These are phyloP conservation scores for Yamadazyma membranifaciens DNA, from an alignment of 1,139 yeast species.

Conservation along the genomic window DNA sequence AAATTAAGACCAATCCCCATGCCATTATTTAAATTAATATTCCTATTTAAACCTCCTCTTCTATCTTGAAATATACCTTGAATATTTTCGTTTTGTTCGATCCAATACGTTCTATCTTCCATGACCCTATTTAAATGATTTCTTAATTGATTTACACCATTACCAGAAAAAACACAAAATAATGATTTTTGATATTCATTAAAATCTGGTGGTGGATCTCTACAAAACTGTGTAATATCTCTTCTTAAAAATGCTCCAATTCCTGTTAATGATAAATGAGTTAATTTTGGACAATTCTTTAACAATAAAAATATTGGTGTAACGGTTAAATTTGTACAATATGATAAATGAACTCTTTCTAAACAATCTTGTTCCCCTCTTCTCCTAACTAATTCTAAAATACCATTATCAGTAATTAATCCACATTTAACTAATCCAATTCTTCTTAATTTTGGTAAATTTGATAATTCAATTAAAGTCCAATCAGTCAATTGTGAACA, in stretches of 20 bases:
- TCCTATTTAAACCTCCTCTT: slow-evolving; percentile 15
- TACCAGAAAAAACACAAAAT: slow-evolving; percentile 93
- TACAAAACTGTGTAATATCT: slow-evolving; percentile 83
- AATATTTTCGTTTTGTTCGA: slow-evolving; percentile 38
- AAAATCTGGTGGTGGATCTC: slow-evolving; percentile 94
- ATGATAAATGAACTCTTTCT: slow-evolving; percentile 90
- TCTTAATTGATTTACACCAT: slow-evolving; percentile 75
- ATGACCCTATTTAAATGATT: slow-evolving; percentile 52
- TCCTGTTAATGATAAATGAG: slow-evolving; percentile 89
- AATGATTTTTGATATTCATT: slow-evolving; percentile 81
- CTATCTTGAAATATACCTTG: slow-evolving; percentile 34
- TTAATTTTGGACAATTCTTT: slow-evolving; percentile 78
- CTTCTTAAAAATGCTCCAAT: slow-evolving; percentile 82
- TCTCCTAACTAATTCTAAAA: slow-evolving; percentile 71
- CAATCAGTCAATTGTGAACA: slow-evolving; percentile 87
- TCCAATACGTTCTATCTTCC: slow-evolving; percentile 42
- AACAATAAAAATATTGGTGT: slow-evolving; percentile 70
- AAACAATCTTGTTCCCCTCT: slow-evolving; percentile 72
- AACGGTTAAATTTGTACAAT: slow-evolving; percentile 78
- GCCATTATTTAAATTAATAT: slow-evolving; percentile 7
- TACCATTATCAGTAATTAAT: slow-evolving; percentile 84
- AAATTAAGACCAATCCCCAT: slow-evolving; percentile 2
- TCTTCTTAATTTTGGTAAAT: slow-evolving; percentile 77
- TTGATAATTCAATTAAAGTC: slow-evolving; percentile 75
- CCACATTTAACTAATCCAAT: slow-evolving; percentile 93